Base-by-base conservation (phyloP, 768 basidiomycete genomes). In the Agaricus blazei region DNA sequence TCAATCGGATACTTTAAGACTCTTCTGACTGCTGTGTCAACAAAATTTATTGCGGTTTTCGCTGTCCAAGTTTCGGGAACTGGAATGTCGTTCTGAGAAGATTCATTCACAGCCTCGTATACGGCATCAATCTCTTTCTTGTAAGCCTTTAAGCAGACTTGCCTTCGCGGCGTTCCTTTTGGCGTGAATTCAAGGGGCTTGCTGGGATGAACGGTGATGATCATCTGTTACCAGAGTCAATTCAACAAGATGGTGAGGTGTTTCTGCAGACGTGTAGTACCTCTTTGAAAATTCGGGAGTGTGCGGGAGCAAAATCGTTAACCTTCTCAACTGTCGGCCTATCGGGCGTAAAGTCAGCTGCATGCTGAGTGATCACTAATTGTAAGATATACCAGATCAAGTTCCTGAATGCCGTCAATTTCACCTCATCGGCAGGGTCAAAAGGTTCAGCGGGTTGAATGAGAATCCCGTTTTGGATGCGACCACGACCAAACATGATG, bases 221-320 rank as follows among this genome's bases (percentile, higher is more conserved):
- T 71, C 74, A 77, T 77, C 76, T 77, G 19, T 23, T 34, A 34
- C 15, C 19, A 34, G 37, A 14, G 28, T 11, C 9, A 26, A 6
- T 15, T 26, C 1, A 3, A 45, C 26, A 27, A n/a, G 43, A n/a
- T 57, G 19, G 12, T 14, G 3, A 9, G 48, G 8, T 40, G 48
- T 19, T 12, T 12, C 24, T 23, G 15, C 48, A 11, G 31, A 11
- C 7, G 7, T 34, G 34, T n/a, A 46, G 40, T 9, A 72, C 74
- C 69, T 75, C 75, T 58, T 74, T 76, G 65, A 77, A 76, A 4
- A 79, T 59, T 23, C 74, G 62, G 2, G 75, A 76, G 59, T 76
- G 75, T 31, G 36, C 29, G 23, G 56, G 56, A 4, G 38, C 56
- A 11, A 47, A 27, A 23, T 48, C 56, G 52, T 77, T 78, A 51